Conservation (phyloP, 768 basidiomycete species). For the Mycena chlorophos region DNA sequence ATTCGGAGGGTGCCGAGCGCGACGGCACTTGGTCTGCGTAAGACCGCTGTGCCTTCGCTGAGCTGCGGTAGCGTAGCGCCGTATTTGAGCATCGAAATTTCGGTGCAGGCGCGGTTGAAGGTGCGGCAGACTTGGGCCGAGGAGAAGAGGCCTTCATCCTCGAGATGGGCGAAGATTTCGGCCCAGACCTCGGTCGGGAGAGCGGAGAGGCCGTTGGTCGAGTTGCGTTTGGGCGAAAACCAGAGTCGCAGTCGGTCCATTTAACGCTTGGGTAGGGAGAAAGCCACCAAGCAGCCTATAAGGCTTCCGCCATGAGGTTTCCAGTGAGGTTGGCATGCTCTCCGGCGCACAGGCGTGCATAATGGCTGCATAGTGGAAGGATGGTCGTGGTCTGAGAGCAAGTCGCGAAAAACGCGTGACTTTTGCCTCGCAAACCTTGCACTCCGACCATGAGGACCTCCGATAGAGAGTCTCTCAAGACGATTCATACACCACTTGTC, state of each 20-base stretch:
- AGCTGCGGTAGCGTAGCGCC: not conserved
- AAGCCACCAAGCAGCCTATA: not conserved
- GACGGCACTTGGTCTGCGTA: not conserved
- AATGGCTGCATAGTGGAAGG: too few relatives aligned
- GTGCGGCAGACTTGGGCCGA: not conserved
- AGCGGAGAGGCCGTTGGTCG: not conserved
- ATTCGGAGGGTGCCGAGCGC: not conserved
- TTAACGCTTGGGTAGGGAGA: too few relatives aligned
- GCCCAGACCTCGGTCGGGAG: not conserved
- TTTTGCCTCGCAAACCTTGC: too few relatives aligned
- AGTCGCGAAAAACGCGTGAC: too few relatives aligned
- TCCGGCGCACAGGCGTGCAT: too few relatives aligned
- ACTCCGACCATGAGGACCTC: too few relatives aligned
- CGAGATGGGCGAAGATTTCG: not conserved
- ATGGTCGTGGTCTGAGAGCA: too few relatives aligned
- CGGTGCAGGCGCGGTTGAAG: slow-evolving; percentile 1
- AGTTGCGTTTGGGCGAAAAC: not conserved
- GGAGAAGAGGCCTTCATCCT: not conserved
- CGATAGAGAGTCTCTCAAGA: too few relatives aligned
- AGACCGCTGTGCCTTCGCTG: not conserved
- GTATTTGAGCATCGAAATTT: not conserved
- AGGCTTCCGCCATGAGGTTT: too few relatives aligned
- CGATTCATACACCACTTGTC: too few relatives aligned
- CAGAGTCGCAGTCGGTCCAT: not conserved
- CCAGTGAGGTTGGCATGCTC: too few relatives aligned